phyloP scores from a whole-genome alignment of 768 basidiomycete species.

The Gymnopilus dilepis region DNA sequence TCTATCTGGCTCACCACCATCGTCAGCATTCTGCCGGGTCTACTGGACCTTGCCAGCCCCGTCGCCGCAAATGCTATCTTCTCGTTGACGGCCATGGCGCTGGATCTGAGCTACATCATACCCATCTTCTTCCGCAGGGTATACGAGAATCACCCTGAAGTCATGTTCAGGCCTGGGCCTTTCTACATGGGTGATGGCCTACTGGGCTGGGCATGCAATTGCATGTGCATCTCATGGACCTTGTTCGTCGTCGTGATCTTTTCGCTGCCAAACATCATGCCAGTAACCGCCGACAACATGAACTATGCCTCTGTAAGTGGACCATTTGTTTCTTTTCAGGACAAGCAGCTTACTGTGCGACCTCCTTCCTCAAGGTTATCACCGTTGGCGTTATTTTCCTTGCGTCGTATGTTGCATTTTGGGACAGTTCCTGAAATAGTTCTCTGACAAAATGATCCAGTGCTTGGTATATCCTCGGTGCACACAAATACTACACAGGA shows the following conservation, averaged over 20 bases:
- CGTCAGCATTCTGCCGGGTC: constrained; percentile 69
- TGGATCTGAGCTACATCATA: constrained; percentile 82
- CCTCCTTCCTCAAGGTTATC: constrained; percentile 45
- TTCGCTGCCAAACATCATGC: constrained; percentile 69
- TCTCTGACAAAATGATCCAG: constrained; percentile 30
- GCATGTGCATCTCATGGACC: constrained; percentile 72
- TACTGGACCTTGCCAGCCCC: constrained; percentile 78
- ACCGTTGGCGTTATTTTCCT: constrained; percentile 57
- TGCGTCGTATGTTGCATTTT: constrained; percentile 48
- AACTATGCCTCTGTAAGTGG: constrained; percentile 76
- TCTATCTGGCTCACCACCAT: constrained; percentile 78
- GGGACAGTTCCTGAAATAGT: constrained; percentile 4
- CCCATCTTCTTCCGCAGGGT: constrained; percentile 78
- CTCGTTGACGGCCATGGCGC: constrained; percentile 78
- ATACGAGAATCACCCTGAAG: constrained; percentile 77
- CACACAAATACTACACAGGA: constrained; percentile 62
- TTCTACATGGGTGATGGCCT: constrained; percentile 82
- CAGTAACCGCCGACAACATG: constrained; percentile 76
- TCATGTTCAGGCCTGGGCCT: constrained; percentile 84
- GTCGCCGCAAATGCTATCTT: constrained; percentile 84
- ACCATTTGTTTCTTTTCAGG: too few relatives aligned
- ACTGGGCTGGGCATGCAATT: constrained; percentile 65
- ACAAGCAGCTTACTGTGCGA: not conserved
- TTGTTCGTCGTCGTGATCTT: constrained; percentile 73
- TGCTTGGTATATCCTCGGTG: constrained; percentile 58